These are phyloP conservation scores for Penicillium sp. DNA, from an alignment of 2,329 filamentous ascomycete species.

Conservation along the genomic window DNA sequence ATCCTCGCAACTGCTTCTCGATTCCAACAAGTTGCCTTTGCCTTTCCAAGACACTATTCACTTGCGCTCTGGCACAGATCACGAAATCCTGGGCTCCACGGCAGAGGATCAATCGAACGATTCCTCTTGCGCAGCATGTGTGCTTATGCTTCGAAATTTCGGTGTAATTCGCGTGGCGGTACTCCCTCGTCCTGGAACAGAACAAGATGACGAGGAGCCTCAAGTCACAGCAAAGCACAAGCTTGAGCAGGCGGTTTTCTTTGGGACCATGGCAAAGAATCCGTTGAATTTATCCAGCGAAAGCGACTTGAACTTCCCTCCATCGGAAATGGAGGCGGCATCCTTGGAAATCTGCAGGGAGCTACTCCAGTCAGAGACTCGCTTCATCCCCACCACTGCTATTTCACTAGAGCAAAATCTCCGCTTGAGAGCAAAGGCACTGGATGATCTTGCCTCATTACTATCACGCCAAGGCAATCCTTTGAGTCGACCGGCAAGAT, in stretches of 20 bases:
- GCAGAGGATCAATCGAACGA: conserved; percentile 46
- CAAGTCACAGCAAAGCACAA: conserved; percentile 79
- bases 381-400: conserved; percentile 69
- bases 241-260: conserved; percentile 93
- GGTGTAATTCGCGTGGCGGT: conserved; percentile 57
- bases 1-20: conserved; percentile 70
- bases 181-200: conserved; percentile 31
- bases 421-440: conserved; percentile 66
- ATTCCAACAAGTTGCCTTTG: conserved; percentile 61
- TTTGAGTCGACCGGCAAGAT: conserved; percentile 67
- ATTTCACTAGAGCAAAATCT: conserved; percentile 81
- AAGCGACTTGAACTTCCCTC: conserved; percentile 63
- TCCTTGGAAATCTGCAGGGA: conserved; percentile 76
- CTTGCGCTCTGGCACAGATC: conserved; percentile 57
- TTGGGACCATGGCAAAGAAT: conserved; percentile 75
- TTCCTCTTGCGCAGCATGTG: conserved; percentile 41
- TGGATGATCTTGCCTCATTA: conserved; percentile 72
- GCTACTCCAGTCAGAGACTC: conserved; percentile 73
- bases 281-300: conserved; percentile 79
- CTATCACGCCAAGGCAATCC: conserved; percentile 62
- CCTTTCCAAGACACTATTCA: conserved; percentile 85
- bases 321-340: conserved; percentile 70
- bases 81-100: conserved; percentile 51
- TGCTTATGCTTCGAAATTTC: conserved; percentile 57
- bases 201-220: conserved; percentile 49